Base-by-base conservation (phyloP, 257 asterid genomes). In the Solanum chmielewskii region DNA sequence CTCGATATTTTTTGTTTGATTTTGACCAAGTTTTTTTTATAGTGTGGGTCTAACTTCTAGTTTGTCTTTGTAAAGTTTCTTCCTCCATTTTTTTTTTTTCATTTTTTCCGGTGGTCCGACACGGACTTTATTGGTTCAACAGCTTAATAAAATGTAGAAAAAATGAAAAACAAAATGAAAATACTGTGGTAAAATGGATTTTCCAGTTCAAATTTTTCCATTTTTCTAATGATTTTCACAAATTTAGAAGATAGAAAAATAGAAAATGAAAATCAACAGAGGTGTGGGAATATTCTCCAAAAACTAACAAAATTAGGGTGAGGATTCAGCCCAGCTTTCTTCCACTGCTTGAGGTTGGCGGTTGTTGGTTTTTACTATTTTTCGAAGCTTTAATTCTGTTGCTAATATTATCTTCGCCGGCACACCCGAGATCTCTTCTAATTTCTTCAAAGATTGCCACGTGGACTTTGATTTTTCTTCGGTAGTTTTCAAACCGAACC, bases 271-370 rank as follows among this genome's bases (percentile, higher is more conserved):
- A 71, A 39, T 23, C n/a, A 11, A 56, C 18, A 56, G 64, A 33
- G 80, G 5, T 3, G 2, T 3, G 31, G 21, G 29, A 74, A 37
- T 21, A 25, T 74, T 74, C 82, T 74, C 41, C 84, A 15, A 45
- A 27, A 21, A 5, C 41, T 8, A 73, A 37, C 7, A 33, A 41
- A 44, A 35, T 83, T 87, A 85, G 52, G 47, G 21, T 41, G 89
- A 92, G 80, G 94, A 88, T 90, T 93, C 98, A 2, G 91, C 95
- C 96, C 93, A 91, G 64, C 94, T 94, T 88, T 95, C 98, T 82
- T 92, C 88, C 42, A 91, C 86, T 73, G 87, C 88, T 75, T 86
- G 88, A 21, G 88, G 92, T 42, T 87, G 91, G 64, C 88, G 89
- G 13, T 85, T 75, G 8, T 60, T 42, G 6, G 37, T 71, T 89